Evolutionary conservation across 768 basidiomycete species (phyloP).

Genomic region (Grammothele lineata): DNA sequence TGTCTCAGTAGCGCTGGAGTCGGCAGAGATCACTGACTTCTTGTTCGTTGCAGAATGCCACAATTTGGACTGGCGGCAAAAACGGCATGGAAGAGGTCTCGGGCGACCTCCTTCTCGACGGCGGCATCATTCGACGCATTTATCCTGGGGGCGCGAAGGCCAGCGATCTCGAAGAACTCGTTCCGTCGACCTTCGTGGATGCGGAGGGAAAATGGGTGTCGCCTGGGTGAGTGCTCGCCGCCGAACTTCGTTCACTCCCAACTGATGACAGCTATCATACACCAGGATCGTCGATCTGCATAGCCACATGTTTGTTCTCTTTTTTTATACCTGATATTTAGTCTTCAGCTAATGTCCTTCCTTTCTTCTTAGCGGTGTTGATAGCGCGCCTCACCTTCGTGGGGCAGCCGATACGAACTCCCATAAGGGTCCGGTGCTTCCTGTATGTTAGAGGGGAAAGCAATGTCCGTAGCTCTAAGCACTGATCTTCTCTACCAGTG

Average conservation of each 20-base stretch:
- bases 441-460: slow-evolving; percentile 19
- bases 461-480: neutral
- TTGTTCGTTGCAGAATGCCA: slow-evolving; percentile 49
- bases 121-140: slow-evolving; percentile 61
- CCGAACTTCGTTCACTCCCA: no score
- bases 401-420: slow-evolving; percentile 43
- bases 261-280: neutral
- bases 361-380: slow-evolving; percentile 2
- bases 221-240: slow-evolving; percentile 46
- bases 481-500: slow-evolving; percentile 31
- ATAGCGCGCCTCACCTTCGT: slow-evolving; percentile 18
- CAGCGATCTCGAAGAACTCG: slow-evolving; percentile 17
- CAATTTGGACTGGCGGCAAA: slow-evolving; percentile 75
- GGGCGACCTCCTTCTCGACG: slow-evolving; percentile 67
- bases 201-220: slow-evolving; percentile 73
- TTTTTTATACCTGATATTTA: slow-evolving; percentile 44
- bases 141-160: slow-evolving; percentile 35
- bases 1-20: no score
- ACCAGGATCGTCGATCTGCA: slow-evolving; percentile 15
- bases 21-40: no score
- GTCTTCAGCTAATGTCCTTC: neutral
- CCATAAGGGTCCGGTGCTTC: slow-evolving; percentile 29
- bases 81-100: slow-evolving; percentile 63
- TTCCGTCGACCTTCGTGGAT: slow-evolving; percentile 46
- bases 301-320: slow-evolving; percentile 10